These are phyloP conservation scores for Rhodotorula paludigena DNA, from an alignment of 768 basidiomycete species.

Conservation along the genomic window DNA sequence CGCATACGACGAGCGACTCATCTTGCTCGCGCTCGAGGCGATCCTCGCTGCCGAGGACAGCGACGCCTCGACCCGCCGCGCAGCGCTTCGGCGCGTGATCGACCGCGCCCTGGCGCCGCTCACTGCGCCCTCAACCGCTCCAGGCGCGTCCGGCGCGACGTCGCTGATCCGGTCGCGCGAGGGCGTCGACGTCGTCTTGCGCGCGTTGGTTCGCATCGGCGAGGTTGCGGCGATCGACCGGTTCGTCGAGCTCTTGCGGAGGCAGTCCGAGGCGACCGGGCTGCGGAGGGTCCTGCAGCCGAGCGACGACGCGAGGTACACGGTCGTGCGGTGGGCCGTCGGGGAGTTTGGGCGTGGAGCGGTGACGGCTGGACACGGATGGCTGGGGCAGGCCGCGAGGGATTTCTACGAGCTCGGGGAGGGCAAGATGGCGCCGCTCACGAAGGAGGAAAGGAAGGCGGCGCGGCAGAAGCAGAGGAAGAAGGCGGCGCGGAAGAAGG, in stretches of 20 bases:
- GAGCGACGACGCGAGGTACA: neutral
- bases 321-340: slow-evolving; percentile 21
- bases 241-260: neutral
- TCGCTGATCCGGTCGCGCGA: neutral
- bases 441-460: too few species aligned
- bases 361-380: neutral
- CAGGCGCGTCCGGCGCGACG: neutral
- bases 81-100: neutral
- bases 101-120: neutral
- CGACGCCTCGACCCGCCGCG: neutral
- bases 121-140: neutral
- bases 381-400: slow-evolving; percentile 1
- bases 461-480: too few species aligned
- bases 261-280: neutral
- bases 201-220: neutral
- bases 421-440: too few species aligned
- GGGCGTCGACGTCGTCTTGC: neutral
- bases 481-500: too few species aligned
- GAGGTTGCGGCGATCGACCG: neutral
- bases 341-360: neutral
- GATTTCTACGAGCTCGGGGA: neutral
- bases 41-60: neutral
- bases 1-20: neutral
- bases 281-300: neutral
- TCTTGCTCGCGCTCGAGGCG: neutral